Evolutionary conservation across 805 yeast species (phyloP), one percentile per base, ranked within the genome.

Genomic region (Candida germanica): DNA sequence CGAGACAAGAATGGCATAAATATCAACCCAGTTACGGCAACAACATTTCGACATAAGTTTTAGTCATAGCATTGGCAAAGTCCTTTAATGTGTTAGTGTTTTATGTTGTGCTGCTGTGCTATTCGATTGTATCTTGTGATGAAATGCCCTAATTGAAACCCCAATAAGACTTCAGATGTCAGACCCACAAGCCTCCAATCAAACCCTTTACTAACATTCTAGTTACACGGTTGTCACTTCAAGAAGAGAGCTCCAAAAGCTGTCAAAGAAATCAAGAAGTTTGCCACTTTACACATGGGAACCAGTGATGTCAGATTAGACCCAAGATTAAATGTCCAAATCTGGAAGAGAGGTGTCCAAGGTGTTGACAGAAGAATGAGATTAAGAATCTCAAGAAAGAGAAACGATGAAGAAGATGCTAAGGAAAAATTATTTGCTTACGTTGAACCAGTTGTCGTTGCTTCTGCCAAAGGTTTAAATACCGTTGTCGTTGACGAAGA

Each of bases 161-260:
- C n/a, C n/a, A n/a, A n/a, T n/a, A n/a, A n/a, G n/a, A n/a, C n/a
- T n/a, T n/a, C n/a, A n/a, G n/a, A n/a, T n/a, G n/a, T n/a, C n/a
- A n/a, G n/a, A n/a, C n/a, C n/a, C n/a, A n/a, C n/a, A n/a, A n/a
- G n/a, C n/a, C n/a, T n/a, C n/a, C n/a, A n/a, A n/a, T n/a, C n/a
- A n/a, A n/a, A n/a, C n/a, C n/a, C n/a, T n/a, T n/a, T 71, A 73
- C 77, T 73, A 73, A 44, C 48, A 33, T 26, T 55, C 30, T 63
- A 84, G 94, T 85, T 88, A 71, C 95, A 87, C 77, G 98, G 98
- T 80, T 89, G 83, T 60, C 85, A 87, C 76, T 93, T 91, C 96
- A 93, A 93, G 83, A 86, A 85, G 85, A 88, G 97, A 80, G 99
- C 99, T 66, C 99, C 99, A 77, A 87, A 78, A 71, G 98, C 99